Evolutionary conservation across 106 monocot species (phyloP), one percentile per base, ranked within the genome.

Genomic region (Platanthera guangdongensis): DNA sequence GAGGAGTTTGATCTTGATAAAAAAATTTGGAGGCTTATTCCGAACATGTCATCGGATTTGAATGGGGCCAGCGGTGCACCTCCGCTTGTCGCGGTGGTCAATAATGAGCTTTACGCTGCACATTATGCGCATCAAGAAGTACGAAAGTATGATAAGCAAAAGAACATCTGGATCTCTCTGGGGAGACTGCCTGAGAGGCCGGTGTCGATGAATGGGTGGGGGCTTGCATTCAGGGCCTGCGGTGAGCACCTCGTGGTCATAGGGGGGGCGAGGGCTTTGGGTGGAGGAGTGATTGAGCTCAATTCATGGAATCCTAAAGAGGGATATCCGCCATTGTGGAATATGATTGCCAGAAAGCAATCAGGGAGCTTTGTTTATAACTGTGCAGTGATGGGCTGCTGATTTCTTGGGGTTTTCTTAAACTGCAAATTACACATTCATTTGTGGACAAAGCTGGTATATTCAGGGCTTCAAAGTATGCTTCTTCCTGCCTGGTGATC

Each of bases 311-410:
- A 81, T 22, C 90, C 90, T 1, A 72, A 78, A 16, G 87, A 84
- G 19, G 85, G 84, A n/a, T 75, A 78, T 6, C 91, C 91, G 1
- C 94, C 94, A 4, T 52, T 72, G 60, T 94, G 91, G 94, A 79
- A 84, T 14, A 75, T 89, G 77, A 87, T 94, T 52, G 94, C 81
- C 19, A 89, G 85, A 57, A 87, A 87, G 75, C 81, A 78, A 59
- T 89, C 85, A 1, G 91, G 89, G 48, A 87, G 84, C 81, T 94
- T 94, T 84, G 94, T 91, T 74, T 91, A 89, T 87, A 94, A 94
- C 75, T 91, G 91, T 84, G 89, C 94, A 10, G 91, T 94, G 45
- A 91, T 94, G 91, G 85, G 89, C 30, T 94, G 94, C 84, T 94
- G 91, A 94, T 32, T 72, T 76, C 19, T 74, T 72, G 47, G 45